Evolutionary conservation across 2,329 filamentous ascomycete species (phyloP), one percentile per base, ranked within the genome.

Genomic region (Falciphora oryzae): DNA sequence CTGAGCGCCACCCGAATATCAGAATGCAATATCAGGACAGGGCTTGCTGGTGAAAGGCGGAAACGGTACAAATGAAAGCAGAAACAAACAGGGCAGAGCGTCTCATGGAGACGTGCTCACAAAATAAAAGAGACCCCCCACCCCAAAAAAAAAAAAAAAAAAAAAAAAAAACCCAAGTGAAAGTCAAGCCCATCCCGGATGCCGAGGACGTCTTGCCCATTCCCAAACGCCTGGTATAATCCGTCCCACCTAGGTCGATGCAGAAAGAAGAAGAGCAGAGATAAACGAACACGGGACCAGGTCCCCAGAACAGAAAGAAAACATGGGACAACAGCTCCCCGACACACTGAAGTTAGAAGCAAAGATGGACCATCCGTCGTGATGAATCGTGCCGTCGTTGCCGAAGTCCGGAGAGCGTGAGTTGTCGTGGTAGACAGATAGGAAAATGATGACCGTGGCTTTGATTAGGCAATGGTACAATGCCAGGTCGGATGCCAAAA

Each of bases 181-280:
- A 66, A 57, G 32, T 57, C 57, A 29, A 65, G 8, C 25, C 63
- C 32, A 57, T 35, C 27, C 16, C 50, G 27, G 11, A 53, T 31
- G 53, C 53, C 50, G 6, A 31, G 22, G 29, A 57, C 38, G 18
- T 38, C 62, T 57, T 32, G 58, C 67, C 66, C 69, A 70, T 66
- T 31, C 61, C 61, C 50, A 66, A 72, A 76, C 74, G 68, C 74
- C 72, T 74, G 71, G 70, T 75, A 72, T 75, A 70, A 68, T 68
- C 70, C 69, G 69, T 69, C 66, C 66, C 63, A 64, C 62, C 65
- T 60, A 65, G 65, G 61, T 63, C 28, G 28, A 60, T 63, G 64
- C 62, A 65, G 31, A 59, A 65, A 67, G 38, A 62, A 67, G 66
- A 70, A 66, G 60, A 67, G 57, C 32, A 57, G 59, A 64, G 57